A percentile compares a stretch with the other conserved stretches of the same genome.
Evolutionary conservation across 78 protist species (phyloP).

Genomic region (Thecamonas trahens): DNA sequence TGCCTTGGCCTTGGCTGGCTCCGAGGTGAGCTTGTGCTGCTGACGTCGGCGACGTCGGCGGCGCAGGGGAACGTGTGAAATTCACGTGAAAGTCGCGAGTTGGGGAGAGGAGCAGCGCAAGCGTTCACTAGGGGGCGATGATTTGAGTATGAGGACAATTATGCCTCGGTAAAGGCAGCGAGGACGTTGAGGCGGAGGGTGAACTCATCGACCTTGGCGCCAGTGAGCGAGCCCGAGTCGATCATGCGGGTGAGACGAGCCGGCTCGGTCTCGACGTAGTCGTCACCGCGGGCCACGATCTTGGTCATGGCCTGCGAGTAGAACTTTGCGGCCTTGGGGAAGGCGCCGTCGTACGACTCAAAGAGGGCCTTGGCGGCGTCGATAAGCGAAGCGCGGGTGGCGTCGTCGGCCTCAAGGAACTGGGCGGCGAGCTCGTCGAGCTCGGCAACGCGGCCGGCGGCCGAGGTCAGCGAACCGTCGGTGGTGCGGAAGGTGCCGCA

Average conservation of each 20-base stretch:
- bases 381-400: slow-evolving; percentile 14
- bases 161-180: slow-evolving; percentile 19
- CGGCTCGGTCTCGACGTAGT: slow-evolving; percentile 29
- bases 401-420: slow-evolving; percentile 40
- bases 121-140: no score
- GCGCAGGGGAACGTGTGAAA: no score
- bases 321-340: slow-evolving; percentile 13
- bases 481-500: slow-evolving; percentile 18
- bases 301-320: slow-evolving; percentile 45
- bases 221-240: slow-evolving; percentile 16
- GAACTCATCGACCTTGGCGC: slow-evolving; percentile 43
- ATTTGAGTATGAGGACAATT: no score
- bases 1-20: no score
- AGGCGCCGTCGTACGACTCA: slow-evolving; percentile 7
- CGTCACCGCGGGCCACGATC: slow-evolving; percentile 37
- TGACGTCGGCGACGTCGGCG: no score
- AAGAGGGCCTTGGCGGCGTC: slow-evolving; percentile 26
- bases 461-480: neutral
- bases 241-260: slow-evolving; percentile 45
- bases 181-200: slow-evolving; percentile 48
- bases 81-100: no score
- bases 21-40: no score
- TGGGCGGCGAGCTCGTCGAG: slow-evolving; percentile 41
- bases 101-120: no score
- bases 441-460: slow-evolving; percentile 54